These are phyloP conservation scores for Termitomyces sp. DNA, from an alignment of 768 basidiomycete genomes.

Conservation along the genomic window DNA sequence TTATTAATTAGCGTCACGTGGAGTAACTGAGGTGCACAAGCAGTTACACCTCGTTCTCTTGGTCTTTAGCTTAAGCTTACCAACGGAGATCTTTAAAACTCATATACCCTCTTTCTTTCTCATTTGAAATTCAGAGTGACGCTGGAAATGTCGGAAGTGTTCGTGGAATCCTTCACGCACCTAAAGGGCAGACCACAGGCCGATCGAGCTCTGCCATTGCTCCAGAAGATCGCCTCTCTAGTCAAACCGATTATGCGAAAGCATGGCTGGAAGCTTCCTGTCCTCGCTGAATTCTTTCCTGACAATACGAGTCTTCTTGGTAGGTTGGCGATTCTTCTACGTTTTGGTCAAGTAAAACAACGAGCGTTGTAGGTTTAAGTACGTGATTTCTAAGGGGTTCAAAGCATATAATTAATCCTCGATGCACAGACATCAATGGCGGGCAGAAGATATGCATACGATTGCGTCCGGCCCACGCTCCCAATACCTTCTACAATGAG, in stretches of 20 bases:
- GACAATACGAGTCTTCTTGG: conserved; percentile 67
- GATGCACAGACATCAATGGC: conserved; percentile 56
- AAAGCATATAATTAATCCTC: background rate
- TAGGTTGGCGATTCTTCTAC: conserved; percentile 25
- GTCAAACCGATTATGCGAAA: conserved; percentile 95
- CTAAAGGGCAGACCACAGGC: conserved; percentile 63
- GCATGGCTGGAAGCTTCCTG: conserved; percentile 71
- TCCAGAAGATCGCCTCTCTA: conserved; percentile 66
- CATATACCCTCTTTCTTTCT: background rate
- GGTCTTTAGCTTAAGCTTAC: background rate
- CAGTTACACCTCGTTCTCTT: background rate
- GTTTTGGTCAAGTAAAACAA: background rate
- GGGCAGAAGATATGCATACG: conserved; percentile 83
- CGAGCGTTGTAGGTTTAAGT: conserved; percentile 28
- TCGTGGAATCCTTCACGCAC: conserved; percentile 64
- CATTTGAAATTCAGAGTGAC: background rate
- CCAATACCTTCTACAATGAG: conserved; percentile 69
- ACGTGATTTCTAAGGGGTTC: conserved; percentile 3
- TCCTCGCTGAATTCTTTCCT: conserved; percentile 87
- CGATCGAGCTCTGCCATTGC: conserved; percentile 59
- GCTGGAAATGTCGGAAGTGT: conserved; percentile 45
- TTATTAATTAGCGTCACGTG: conserved; percentile 2
- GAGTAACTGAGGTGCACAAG: background rate
- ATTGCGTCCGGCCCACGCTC: conserved; percentile 63
- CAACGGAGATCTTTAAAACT: background rate